Conservation (phyloP, 2,329 filamentous ascomycete genomes). For the Xylaria sp. region DNA sequence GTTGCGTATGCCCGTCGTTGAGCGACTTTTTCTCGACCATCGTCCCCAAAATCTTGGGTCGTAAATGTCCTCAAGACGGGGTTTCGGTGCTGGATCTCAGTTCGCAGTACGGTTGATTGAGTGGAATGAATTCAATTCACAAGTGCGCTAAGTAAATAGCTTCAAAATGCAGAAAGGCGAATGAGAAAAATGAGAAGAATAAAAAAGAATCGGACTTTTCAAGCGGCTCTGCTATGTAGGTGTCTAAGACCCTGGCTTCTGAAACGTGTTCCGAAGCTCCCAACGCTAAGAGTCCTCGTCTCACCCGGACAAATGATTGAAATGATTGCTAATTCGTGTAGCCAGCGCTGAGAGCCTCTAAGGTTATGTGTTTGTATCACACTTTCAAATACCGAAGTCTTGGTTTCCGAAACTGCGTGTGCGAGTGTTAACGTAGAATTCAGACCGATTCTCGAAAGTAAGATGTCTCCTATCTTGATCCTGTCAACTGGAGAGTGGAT, state of each 20-base stretch:
- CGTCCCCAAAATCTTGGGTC: not conserved
- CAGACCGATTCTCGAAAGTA: not conserved
- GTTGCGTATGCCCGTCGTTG: not conserved
- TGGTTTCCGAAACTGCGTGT: not conserved
- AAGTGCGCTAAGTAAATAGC: not conserved
- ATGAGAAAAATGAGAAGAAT: not conserved
- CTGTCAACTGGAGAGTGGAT: not conserved
- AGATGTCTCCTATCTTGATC: not conserved
- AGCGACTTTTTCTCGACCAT: slow-evolving; percentile 17
- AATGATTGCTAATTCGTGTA: not conserved
- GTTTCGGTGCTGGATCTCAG: not conserved
- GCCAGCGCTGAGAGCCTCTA: no score
- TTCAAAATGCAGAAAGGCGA: not conserved
- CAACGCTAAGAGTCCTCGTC: slow-evolving; percentile 6
- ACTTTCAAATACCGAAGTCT: not conserved
- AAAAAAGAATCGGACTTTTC: not conserved
- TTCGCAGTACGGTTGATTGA: not conserved
- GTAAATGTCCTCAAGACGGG: not conserved
- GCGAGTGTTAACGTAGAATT: not conserved
- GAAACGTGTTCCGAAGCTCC: slow-evolving; percentile 23
- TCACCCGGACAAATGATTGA: not conserved
- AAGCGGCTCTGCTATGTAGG: not conserved
- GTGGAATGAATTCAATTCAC: not conserved
- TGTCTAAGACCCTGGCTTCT: not conserved
- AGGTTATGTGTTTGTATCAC: not conserved